A percentile compares a stretch with the other conserved stretches of the same genome.
Evolutionary conservation across 371 early-diverging fungal genomes (phyloP).

Genomic region (Mycotypha africana): DNA sequence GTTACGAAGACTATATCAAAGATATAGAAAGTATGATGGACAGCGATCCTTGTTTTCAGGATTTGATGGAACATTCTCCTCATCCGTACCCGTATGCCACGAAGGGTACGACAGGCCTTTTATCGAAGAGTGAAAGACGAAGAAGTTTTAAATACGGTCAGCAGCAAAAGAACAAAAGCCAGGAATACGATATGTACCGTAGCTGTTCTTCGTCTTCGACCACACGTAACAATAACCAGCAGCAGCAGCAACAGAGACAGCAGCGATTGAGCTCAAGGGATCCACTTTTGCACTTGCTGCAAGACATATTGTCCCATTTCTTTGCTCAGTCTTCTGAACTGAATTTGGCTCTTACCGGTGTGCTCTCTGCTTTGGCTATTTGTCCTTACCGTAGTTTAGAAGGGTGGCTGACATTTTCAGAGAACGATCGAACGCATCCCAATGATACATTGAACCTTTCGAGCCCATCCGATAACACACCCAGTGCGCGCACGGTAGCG

Average conservation of each 20-base stretch:
- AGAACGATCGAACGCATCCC: constrained; percentile 47
- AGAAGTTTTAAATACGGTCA: constrained; percentile 61
- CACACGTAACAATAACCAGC: background rate
- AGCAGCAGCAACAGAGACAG: constrained; percentile 1
- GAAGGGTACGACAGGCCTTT: constrained; percentile 4
- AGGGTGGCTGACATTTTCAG: constrained; percentile 72
- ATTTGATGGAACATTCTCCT: constrained; percentile 4
- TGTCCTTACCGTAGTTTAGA: constrained; percentile 75
- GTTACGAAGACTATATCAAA: constrained; percentile 73
- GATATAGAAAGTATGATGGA: constrained; percentile 70
- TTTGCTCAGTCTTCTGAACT: constrained; percentile 85
- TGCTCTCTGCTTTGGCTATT: constrained; percentile 75
- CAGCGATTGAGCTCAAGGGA: constrained; percentile 60
- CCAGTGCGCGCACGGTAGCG: background rate
- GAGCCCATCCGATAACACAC: background rate
- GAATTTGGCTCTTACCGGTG: constrained; percentile 88
- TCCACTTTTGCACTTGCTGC: constrained; percentile 59
- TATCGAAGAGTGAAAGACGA: constrained; percentile 36
- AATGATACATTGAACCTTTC: constrained; percentile 9
- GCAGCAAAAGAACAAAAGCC: constrained; percentile 18
- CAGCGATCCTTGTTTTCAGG: constrained; percentile 54
- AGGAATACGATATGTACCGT: background rate
- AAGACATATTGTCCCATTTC: constrained; percentile 65
- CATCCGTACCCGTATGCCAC: background rate
- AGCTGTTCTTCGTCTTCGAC: too few species aligned